Conservation (phyloP, 2,329 filamentous ascomycete genomes). For the Stagonosporopsis vannaccii region DNA sequence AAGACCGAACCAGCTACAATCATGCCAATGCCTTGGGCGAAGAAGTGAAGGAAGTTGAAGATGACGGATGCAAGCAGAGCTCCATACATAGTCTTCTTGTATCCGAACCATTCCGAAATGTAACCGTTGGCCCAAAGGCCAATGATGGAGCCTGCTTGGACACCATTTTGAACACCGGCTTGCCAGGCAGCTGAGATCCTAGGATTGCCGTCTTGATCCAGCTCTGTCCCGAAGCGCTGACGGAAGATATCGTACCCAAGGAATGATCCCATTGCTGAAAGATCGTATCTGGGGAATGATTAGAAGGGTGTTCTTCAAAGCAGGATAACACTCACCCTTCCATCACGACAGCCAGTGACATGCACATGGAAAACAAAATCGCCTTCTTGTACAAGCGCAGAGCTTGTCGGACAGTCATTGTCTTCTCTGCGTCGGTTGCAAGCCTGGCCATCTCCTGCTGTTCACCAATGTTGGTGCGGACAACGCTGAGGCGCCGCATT, state of each 20-base stretch:
- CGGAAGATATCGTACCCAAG: conserved; percentile 58
- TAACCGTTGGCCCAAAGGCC: conserved; percentile 37
- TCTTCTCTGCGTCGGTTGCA: conserved; percentile 16
- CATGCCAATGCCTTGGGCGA: conserved; percentile 46
- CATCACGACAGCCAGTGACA: conserved; percentile 87
- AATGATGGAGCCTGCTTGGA: conserved; percentile 20
- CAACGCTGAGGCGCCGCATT: conserved; percentile 16
- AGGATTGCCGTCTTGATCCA: conserved; percentile 15
- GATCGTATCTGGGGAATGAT: conserved; percentile 57
- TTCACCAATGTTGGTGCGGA: conserved; percentile 10
- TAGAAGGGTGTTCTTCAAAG: not conserved
- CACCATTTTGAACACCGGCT: conserved; percentile 23
- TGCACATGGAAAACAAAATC: conserved; percentile 77
- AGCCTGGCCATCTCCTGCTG: conserved; percentile 19
- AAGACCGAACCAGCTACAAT: conserved; percentile 63
- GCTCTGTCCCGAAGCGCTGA: conserved; percentile 45
- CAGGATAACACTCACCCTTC: conserved; percentile 69
- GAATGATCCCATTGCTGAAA: conserved; percentile 79
- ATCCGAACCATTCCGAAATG: conserved; percentile 21
- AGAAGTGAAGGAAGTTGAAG: conserved; percentile 50
- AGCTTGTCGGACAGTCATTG: conserved; percentile 22
- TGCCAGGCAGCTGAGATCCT: conserved; percentile 25
- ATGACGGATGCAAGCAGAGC: conserved; percentile 13
- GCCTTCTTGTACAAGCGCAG: conserved; percentile 76
- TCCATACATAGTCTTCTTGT: conserved; percentile 25